Base-by-base conservation (phyloP, 2,329 filamentous ascomycete species). In the Juglanconis juglandina region DNA sequence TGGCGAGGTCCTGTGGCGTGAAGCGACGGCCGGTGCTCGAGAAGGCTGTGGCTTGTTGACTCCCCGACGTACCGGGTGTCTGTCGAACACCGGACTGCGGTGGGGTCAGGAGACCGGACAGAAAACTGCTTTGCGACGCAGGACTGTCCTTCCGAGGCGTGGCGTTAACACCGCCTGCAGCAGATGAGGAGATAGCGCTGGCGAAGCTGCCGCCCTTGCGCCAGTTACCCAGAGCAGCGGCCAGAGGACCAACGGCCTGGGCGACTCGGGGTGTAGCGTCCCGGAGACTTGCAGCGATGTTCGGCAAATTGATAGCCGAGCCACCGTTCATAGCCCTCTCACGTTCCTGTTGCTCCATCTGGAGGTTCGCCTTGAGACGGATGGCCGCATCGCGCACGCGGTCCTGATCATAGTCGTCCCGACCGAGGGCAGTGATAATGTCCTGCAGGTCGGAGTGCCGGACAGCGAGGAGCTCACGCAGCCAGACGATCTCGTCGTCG, bases 161-260 rank as follows among this genome's bases (percentile, higher is more conserved):
- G 49, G 77, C 75, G 53, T 70, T 72, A 41, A 68, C 70, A 9
- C 71, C 63, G 1, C 73, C 73, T 10, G 58, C 42, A 11, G 52
- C 24, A 13, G 81, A 77, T 6, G 81, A 79, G 54, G 75, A 76
- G 42, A 79, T 67, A 33, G 74, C 76, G 10, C 79, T 75, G 55
- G 85, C 79, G 48, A 86, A 68, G 69, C 78, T 77, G 67, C 80
- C 82, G 14, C 83, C 85, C 71, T 89, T 94, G 56, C 93, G 88
- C 94, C 94, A 97, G 73, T 89, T 96, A 51, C 92, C 93, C 86
- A 93, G 96, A n/a, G 92, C 94, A n/a, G 92, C 92, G n/a, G 92
- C 84, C 42, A 88, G 73, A 32, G 85, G 86, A 1, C 85, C 91
- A 32, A 96, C 88, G 4, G 89, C 89, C 71, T 96, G 88, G 5